A percentile compares a stretch with the other conserved stretches of the same genome.
Conservation (phyloP, 1,284 basidiomycete genomes). For the Puccinia brachypodii region DNA sequence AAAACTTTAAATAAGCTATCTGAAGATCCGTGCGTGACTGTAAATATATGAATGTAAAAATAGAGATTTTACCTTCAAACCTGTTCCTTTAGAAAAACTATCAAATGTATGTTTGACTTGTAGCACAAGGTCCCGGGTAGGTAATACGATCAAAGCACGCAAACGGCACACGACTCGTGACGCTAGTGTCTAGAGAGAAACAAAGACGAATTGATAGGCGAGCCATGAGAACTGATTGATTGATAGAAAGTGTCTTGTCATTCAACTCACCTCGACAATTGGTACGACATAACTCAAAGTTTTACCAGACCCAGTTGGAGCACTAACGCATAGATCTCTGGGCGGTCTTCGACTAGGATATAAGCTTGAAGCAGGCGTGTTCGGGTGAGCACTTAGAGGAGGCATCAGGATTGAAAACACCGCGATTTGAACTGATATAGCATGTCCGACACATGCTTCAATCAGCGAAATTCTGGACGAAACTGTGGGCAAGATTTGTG, state of each 20-base stretch:
- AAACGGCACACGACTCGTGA: conserved; percentile 74
- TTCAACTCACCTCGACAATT: conserved; percentile 71
- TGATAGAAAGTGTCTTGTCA: conserved; percentile 9
- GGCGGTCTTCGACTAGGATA: conserved; percentile 72
- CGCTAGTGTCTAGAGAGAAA: conserved; percentile 65
- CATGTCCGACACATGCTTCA: conserved; percentile 32
- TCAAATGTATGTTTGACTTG: conserved; percentile 94
- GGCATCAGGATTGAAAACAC: conserved; percentile 75
- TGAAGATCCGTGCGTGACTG: neutral
- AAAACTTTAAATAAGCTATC: neutral
- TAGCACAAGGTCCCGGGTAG: conserved; percentile 89
- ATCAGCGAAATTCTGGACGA: no score
- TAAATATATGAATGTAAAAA: no score
- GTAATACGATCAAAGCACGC: conserved; percentile 86
- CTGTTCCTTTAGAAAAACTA: conserved; percentile 75
- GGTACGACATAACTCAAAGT: conserved; percentile 92
- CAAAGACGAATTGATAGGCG: neutral
- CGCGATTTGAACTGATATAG: conserved; percentile 74
- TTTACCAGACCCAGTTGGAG: conserved; percentile 96
- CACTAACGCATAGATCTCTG: conserved; percentile 89
- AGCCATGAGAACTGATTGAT: conserved; percentile 16
- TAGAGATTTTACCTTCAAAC: conserved; percentile 69
- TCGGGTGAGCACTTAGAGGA: conserved; percentile 53
- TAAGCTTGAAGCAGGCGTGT: conserved; percentile 59
- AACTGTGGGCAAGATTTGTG: no score